Conservation (phyloP, 129 eudicot species). For the sunflower (Helianthus annuus) region DNA sequence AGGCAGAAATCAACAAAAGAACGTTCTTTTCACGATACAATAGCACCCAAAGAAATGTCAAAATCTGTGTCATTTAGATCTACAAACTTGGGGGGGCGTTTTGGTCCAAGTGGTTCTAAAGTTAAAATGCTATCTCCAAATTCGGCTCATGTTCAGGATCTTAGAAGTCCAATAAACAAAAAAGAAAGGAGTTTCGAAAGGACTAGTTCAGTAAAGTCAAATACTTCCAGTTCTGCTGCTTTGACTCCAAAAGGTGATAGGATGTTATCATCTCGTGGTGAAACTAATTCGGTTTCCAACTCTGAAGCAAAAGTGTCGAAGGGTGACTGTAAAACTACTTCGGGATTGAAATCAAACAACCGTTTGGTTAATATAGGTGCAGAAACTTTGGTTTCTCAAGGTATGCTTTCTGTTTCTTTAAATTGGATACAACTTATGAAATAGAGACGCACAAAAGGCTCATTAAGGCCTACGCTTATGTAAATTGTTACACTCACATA, state of each 20-base stretch:
- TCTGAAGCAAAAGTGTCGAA: constrained; percentile 46
- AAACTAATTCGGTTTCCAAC: constrained; percentile 40
- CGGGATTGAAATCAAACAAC: constrained; percentile 46
- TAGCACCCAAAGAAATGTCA: constrained; percentile 45
- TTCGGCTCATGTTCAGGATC: constrained; percentile 51
- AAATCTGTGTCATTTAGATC: constrained; percentile 81
- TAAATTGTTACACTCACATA: background rate
- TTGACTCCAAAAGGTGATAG: constrained; percentile 50
- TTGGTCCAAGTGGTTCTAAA: constrained; percentile 56
- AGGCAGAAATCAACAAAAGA: constrained; percentile 62
- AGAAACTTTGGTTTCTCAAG: constrained; percentile 42
- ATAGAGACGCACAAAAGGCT: background rate
- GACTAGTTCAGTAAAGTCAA: constrained; percentile 54
- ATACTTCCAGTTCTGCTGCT: constrained; percentile 40
- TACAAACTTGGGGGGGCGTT: constrained; percentile 48
- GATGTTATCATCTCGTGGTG: constrained; percentile 42
- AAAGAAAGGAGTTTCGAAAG: constrained; percentile 72
- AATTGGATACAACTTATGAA: background rate
- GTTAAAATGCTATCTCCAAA: constrained; percentile 76
- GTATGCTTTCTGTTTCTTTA: constrained; percentile 32
- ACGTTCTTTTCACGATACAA: constrained; percentile 42
- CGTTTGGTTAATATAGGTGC: constrained; percentile 37
- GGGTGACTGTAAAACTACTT: constrained; percentile 46
- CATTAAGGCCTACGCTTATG: background rate
- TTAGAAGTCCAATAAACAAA: constrained; percentile 47